These are phyloP conservation scores for Ganoderma resinaceum DNA, from an alignment of 1,284 basidiomycete genomes.

Conservation along the genomic window DNA sequence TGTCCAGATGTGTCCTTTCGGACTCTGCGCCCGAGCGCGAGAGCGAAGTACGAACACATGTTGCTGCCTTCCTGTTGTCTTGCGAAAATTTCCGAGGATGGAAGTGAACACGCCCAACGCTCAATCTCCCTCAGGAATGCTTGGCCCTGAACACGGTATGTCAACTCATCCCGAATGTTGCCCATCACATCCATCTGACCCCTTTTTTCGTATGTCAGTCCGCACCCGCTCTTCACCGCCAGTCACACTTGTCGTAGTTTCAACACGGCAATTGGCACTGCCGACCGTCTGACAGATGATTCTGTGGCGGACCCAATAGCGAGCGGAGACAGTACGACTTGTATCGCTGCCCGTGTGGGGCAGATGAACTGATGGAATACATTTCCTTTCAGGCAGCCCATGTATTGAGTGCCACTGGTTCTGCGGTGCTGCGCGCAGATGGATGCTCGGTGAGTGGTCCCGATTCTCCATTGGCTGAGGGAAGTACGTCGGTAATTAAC, in stretches of 20 bases:
- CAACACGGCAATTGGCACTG: constrained; percentile 13
- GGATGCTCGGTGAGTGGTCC: background rate
- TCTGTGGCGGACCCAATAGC: constrained; percentile 9
- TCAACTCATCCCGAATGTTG: background rate
- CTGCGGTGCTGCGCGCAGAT: constrained; percentile 15
- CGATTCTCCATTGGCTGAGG: constrained; percentile 24
- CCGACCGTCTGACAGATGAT: constrained; percentile 13
- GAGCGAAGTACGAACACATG: background rate
- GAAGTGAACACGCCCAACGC: background rate
- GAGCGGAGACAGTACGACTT: constrained; percentile 14
- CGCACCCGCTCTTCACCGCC: background rate
- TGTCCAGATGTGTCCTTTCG: background rate
- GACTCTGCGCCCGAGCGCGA: background rate
- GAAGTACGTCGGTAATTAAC: constrained; percentile 21
- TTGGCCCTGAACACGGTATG: background rate
- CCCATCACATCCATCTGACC: background rate
- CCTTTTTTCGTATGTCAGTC: background rate
- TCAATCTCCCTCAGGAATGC: constrained; percentile 1
- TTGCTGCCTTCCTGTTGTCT: background rate
- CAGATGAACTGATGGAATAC: constrained; percentile 13
- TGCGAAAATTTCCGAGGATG: background rate
- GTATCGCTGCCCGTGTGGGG: constrained; percentile 2
- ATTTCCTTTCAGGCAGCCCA: constrained; percentile 8
- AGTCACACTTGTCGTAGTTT: background rate
- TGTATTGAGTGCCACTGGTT: constrained; percentile 11